These are phyloP conservation scores for Arxiozyma bovina DNA, from an alignment of 1,139 yeast genomes.

Conservation along the genomic window DNA sequence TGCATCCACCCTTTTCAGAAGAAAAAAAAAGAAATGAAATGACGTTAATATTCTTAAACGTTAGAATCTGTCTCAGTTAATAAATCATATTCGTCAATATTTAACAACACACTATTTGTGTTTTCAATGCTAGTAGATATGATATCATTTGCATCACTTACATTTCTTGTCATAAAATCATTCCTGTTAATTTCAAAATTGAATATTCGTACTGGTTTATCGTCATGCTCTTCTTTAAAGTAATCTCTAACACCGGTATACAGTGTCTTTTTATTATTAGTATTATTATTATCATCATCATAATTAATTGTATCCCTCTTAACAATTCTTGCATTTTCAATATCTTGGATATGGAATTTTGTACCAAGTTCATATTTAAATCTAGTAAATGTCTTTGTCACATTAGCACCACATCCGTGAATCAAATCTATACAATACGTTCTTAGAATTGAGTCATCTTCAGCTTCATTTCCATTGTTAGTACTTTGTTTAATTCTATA, in stretches of 20 bases:
- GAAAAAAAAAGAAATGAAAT: neutral
- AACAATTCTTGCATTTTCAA: neutral
- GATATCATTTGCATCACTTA: constrained; percentile 2
- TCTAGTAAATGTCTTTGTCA: constrained; percentile 3
- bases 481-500: neutral
- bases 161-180: neutral
- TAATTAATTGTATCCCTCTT: neutral
- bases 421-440: neutral
- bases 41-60: neutral
- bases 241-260: neutral
- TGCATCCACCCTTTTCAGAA: neutral
- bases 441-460: neutral
- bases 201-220: neutral
- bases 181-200: neutral
- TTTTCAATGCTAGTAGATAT: constrained; percentile 3
- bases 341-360: neutral
- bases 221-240: neutral
- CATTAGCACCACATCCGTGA: constrained; percentile 2
- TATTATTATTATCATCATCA: neutral
- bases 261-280: neutral
- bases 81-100: constrained; percentile 23
- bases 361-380: constrained; percentile 3
- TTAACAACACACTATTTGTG: neutral
- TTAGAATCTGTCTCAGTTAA: constrained; percentile 19
- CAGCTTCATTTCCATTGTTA: neutral